Evolutionary conservation across 495 filamentous ascomycete species (phyloP), one percentile per base, ranked within the genome.

Genomic region (Podospora conica): DNA sequence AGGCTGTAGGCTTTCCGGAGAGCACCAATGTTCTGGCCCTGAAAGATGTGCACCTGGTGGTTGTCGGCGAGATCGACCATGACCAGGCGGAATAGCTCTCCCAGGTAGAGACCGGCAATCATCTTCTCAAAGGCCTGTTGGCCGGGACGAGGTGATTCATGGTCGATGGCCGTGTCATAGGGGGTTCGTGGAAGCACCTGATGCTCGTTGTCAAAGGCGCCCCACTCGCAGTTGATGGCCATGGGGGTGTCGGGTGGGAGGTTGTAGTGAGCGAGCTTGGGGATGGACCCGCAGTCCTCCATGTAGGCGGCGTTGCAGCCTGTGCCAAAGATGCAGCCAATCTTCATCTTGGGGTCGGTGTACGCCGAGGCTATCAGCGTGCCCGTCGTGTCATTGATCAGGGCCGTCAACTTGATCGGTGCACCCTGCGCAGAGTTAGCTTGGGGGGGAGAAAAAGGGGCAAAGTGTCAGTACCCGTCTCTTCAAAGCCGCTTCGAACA

Each of bases 191-290:
- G 96, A 21, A 98, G 88, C 58, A 98, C 90, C 62, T 90, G 82
- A 79, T 94, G 90, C 78, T 98, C 93, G 77, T 97, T 98, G 79
- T 98, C 95, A 74, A 98, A 98, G 60, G 95, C 96, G 58, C 95
- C 95, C 84, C 93, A 98, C 79, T 98, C 95, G 82, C 95, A 98
- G 83, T 98, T 98, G 81, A 98, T 98, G 55, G 93, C 95, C 79
- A 98, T 94, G 58, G 91, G 92, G 74, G 89, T 89, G 63, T 93
- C 87, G 1, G 93, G 85, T 53, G 92, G 91, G n/a, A 98, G 85
- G 66, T 94, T 93, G 84, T 96, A 85, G 81, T 97, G 90, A 10
- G 90, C 93, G 55, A 98, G 85, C 82, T 98, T 98, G 68, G 94
- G 94, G 53, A 98, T 87, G 2, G 90, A 92, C 48, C 93, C 94